Base-by-base conservation (phyloP, 139 green algal species). In the Nannochloris sp. region DNA sequence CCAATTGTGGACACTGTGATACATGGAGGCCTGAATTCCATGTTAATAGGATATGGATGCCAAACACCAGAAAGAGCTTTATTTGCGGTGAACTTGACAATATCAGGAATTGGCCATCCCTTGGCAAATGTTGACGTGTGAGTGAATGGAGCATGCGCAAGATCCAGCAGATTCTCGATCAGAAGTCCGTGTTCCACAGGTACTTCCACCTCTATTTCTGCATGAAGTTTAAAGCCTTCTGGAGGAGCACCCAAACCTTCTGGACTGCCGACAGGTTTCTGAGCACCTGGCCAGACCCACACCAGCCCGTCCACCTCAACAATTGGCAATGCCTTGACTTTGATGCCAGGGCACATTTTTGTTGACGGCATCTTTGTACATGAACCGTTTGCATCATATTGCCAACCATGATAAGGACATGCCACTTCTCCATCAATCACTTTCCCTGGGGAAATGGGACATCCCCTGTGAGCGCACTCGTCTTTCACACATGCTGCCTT, bases 21-120 rank as follows among this genome's bases (percentile, higher is more conserved):
- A 79, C 90, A 97, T 3, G 93, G 93, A 29, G 92, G 87, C 61
- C 93, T 72, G 72, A 98, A 98, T 27, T 80, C 76, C 93, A 99
- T 99, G 68, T 93, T 78, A 48, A 99, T 99, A 24, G 93, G 93
- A 79, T 99, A 99, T 11, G 93, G 93, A 61, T 99, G 86, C 93
- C 93, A 99, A 58, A 82, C 73, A 51, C 93, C 93, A 3, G 69
- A 70, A 54, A 92, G 67, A 23, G 84, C 15, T 15, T 71, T 66
- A 12, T 48, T 48, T 48, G 75, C 63, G 4, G 73, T 61, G 62
- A 81, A 78, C 50, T 86, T 86, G 15, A 99, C 93, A 4, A 78
- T 66, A 37, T 97, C 93, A 0, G 93, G 93, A 21, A 76, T 67
- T 4, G 89, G 80, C 93, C 93, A 99, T 59, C 90, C 93, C 64